Percentiles rank a stretch among this genome's conserved stretches.
These are phyloP conservation scores for Sporisorium graminicola DNA, from an alignment of 1,284 basidiomycete species.

Conservation along the genomic window DNA sequence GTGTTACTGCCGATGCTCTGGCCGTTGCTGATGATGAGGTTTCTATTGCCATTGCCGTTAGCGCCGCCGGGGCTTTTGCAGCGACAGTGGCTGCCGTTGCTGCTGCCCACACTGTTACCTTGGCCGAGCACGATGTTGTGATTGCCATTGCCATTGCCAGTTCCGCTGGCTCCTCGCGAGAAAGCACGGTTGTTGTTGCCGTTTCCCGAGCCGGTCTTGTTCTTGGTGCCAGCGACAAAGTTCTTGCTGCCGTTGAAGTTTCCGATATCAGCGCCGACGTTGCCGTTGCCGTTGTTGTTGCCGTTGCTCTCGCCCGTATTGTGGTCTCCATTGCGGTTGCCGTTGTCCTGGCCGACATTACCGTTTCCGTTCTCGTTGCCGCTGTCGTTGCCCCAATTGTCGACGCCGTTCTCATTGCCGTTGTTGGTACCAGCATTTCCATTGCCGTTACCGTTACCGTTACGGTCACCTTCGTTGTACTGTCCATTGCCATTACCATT, in stretches of 20 bases:
- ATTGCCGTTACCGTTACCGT: constrained; percentile 17
- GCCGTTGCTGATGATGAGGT: constrained; percentile 11
- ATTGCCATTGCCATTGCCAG: constrained; percentile 22
- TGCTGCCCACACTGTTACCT: constrained; percentile 7
- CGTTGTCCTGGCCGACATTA: constrained; percentile 2
- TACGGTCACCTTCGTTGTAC: constrained; percentile 4
- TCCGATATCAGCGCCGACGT: neutral
- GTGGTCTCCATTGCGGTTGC: constrained; percentile 6
- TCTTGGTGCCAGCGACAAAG: neutral
- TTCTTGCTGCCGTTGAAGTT: constrained; percentile 7
- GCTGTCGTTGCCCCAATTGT: constrained; percentile 7
- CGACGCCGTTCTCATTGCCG: constrained; percentile 14
- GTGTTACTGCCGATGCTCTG: constrained; percentile 13
- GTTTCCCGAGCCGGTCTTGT: constrained; percentile 12
- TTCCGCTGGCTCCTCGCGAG: neutral
- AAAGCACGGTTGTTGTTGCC: constrained; percentile 14
- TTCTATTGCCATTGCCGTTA: constrained; percentile 23
- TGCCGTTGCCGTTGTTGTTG: neutral
- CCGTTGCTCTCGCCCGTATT: constrained; percentile 13
- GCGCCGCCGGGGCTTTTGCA: neutral
- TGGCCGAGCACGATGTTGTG: constrained; percentile 8
- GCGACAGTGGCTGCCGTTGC: constrained; percentile 10
- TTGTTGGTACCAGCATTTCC: constrained; percentile 7
- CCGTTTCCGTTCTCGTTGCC: constrained; percentile 9
- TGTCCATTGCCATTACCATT: constrained; percentile 6